Evolutionary conservation across 768 basidiomycete species (phyloP).

Genomic region (Cystobasidiopsis lactophilus): DNA sequence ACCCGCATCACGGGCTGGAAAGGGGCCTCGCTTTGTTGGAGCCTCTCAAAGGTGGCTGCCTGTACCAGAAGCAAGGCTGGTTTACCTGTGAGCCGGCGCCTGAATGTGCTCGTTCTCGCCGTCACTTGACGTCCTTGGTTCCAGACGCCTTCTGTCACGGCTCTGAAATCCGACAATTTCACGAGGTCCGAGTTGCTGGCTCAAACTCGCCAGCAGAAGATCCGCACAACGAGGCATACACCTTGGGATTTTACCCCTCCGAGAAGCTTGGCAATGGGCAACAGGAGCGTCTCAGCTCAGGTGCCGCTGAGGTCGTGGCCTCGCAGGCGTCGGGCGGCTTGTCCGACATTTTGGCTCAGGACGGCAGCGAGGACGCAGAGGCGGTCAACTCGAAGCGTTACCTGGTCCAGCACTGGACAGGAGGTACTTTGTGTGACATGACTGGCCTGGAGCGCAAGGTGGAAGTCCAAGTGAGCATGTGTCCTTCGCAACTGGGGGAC

Average conservation of each 20-base stretch:
- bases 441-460: slow-evolving; percentile 67
- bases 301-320: slow-evolving; percentile 40
- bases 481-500: not conserved
- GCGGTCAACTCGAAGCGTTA: slow-evolving; percentile 43
- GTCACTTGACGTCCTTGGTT: slow-evolving; percentile 4
- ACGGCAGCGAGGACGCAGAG: slow-evolving; percentile 40
- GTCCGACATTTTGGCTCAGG: slow-evolving; percentile 25
- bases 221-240: slow-evolving; percentile 19
- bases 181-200: slow-evolving; percentile 49
- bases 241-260: slow-evolving; percentile 7
- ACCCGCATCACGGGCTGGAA: slow-evolving; percentile 10
- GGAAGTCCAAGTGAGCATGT: slow-evolving; percentile 61
- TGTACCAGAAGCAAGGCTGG: slow-evolving; percentile 68
- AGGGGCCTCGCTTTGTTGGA: slow-evolving; percentile 16
- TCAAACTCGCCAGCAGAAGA: slow-evolving; percentile 17
- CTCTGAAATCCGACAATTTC: slow-evolving; percentile 85
- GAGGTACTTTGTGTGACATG: slow-evolving; percentile 78
- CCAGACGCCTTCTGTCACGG: slow-evolving; percentile 42
- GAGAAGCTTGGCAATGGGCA: slow-evolving; percentile 37
- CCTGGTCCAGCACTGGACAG: slow-evolving; percentile 43
- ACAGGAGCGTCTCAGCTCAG: slow-evolving; percentile 28
- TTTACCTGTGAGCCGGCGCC: slow-evolving; percentile 84
- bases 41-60: slow-evolving; percentile 12
- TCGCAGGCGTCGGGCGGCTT: slow-evolving; percentile 33
- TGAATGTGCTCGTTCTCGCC: not conserved